Evolutionary conservation across 495 filamentous ascomycete genomes (phyloP).

Genomic region (Talaromyces liani): DNA sequence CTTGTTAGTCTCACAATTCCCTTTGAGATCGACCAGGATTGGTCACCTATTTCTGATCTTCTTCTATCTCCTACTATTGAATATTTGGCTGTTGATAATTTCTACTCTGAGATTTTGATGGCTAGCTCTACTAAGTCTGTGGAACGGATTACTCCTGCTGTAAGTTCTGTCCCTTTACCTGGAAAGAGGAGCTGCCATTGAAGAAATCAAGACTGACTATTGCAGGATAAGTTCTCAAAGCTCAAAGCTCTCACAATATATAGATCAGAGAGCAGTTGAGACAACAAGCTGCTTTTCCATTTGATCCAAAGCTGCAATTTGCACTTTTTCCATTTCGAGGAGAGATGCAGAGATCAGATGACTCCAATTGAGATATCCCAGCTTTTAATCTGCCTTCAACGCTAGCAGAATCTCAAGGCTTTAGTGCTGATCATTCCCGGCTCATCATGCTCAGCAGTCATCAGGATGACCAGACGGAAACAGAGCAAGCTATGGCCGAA

Average conservation of each 20-base stretch:
- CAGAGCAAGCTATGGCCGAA: not conserved
- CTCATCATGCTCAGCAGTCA: not conserved
- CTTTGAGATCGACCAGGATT: not conserved
- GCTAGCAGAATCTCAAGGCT: not conserved
- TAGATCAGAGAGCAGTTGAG: no score
- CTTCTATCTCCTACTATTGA: not conserved
- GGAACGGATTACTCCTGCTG: no score
- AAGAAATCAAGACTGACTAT: no score
- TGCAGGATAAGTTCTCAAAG: no score
- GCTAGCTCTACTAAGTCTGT: no score
- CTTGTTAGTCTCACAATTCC: not conserved
- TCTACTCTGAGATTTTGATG: not conserved
- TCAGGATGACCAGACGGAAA: no score
- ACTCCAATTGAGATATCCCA: not conserved
- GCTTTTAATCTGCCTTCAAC: not conserved
- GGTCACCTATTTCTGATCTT: not conserved
- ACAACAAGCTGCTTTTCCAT: no score
- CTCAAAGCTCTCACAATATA: no score
- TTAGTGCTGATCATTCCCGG: not conserved
- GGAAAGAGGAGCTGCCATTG: no score
- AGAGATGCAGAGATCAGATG: not conserved
- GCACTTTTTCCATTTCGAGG: no score
- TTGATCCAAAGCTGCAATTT: no score
- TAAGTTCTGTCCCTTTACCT: no score
- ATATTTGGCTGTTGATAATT: not conserved